Evolutionary conservation across 768 basidiomycete species (phyloP).

Genomic region (Rubroboletus satanas): DNA sequence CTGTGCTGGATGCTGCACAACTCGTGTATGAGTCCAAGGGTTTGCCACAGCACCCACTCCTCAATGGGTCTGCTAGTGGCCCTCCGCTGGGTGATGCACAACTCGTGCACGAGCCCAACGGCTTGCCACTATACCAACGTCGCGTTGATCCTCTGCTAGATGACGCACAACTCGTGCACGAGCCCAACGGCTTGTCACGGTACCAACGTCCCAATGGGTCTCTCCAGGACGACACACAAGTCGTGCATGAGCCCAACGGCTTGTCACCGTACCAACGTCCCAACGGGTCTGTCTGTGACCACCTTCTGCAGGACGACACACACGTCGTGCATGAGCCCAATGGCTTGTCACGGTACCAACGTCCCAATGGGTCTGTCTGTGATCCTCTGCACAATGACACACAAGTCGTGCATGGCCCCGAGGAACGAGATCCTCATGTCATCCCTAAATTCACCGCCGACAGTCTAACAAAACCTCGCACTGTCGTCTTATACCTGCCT

Average conservation of each 20-base stretch:
- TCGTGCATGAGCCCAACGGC: background rate
- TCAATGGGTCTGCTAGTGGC: background rate
- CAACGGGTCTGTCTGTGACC: background rate
- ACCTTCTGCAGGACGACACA: background rate
- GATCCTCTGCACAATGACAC: background rate
- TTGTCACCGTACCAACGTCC: background rate
- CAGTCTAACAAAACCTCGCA: slow-evolving; percentile 33
- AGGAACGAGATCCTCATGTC: slow-evolving; percentile 48
- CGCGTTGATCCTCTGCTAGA: background rate
- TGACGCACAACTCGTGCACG: background rate
- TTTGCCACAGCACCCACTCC: background rate
- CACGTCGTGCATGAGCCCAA: background rate
- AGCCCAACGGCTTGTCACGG: background rate
- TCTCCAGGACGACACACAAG: background rate
- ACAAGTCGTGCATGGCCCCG: background rate
- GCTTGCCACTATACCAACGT: background rate
- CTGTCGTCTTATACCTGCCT: slow-evolving; percentile 74
- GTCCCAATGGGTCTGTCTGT: too few relatives aligned
- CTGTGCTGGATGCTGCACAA: background rate
- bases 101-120: background rate
- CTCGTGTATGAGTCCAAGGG: background rate
- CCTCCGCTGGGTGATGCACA: background rate
- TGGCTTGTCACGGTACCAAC: background rate
- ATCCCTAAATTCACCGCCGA: slow-evolving; percentile 48
- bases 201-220: background rate